Evolutionary conservation across 176 grass and related monocot species (phyloP).

Genomic region (Alopecurus myosuroides): DNA sequence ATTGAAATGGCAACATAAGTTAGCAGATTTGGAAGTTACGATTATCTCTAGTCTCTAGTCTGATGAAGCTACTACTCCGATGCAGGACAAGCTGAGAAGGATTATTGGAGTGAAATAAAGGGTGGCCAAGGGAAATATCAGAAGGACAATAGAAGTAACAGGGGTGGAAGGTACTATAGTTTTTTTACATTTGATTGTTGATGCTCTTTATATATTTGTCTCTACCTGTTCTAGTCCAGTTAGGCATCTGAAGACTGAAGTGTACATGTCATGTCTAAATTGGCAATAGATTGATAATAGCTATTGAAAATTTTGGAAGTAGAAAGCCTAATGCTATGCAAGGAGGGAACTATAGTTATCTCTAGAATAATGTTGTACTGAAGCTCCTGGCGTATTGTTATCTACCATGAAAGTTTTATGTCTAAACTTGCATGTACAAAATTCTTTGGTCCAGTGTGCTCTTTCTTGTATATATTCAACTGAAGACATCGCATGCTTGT

Average conservation of each 20-base stretch:
- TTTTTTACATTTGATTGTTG: neutral
- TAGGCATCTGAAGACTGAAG: neutral
- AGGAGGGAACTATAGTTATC: neutral
- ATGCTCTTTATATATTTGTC: neutral
- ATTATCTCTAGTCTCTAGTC: constrained; percentile 5
- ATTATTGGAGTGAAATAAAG: constrained; percentile 77
- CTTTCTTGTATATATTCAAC: neutral
- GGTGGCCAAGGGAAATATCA: constrained; percentile 38
- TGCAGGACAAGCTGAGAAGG: constrained; percentile 83
- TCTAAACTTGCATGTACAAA: neutral
- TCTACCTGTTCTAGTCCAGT: neutral
- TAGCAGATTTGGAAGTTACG: neutral
- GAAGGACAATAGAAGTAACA: constrained; percentile 43
- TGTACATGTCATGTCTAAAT: neutral
- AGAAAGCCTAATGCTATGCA: neutral
- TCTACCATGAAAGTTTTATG: neutral
- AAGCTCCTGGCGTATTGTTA: neutral
- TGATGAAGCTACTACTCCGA: constrained; percentile 10
- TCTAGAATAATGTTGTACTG: neutral
- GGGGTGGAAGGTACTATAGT: constrained; percentile 51
- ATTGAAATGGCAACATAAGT: neutral
- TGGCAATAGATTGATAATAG: neutral
- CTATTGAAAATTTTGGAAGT: neutral
- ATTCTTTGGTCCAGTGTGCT: neutral
- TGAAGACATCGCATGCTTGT: neutral